A percentile compares a stretch with the other conserved stretches of the same genome.
phyloP scores from a whole-genome alignment of 2,329 filamentous ascomycete genomes.

The Phialemoniopsis sp. region DNA sequence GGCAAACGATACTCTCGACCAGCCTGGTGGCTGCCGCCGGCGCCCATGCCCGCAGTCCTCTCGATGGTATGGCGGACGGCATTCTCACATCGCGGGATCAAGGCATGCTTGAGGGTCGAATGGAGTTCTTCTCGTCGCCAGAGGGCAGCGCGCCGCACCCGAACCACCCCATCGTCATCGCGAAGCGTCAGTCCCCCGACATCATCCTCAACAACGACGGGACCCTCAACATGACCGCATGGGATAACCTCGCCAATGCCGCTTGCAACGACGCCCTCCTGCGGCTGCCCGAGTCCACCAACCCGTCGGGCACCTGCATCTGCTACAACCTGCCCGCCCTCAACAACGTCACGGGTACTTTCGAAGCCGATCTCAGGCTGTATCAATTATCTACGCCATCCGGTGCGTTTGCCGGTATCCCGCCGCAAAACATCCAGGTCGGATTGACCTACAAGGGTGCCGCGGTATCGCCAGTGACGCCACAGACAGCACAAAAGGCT shows the following conservation, averaged over 20 bases:
- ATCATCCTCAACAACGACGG: constrained; percentile 34
- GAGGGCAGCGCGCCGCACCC: constrained; percentile 8
- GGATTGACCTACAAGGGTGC: constrained; percentile 51
- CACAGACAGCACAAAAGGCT: constrained; percentile 14
- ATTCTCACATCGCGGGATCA: constrained; percentile 14
- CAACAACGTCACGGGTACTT: constrained; percentile 63
- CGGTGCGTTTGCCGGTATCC: constrained; percentile 47
- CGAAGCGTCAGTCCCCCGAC: constrained; percentile 16
- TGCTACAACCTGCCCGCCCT: constrained; percentile 79
- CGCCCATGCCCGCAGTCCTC: constrained; percentile 25
- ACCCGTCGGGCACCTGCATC: constrained; percentile 72
- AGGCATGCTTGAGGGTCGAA: constrained; percentile 17
- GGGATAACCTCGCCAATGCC: constrained; percentile 48
- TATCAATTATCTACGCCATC: constrained; percentile 63
- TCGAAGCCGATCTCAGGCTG: constrained; percentile 72
- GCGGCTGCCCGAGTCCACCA: constrained; percentile 54
- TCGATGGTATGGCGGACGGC: constrained; percentile 16
- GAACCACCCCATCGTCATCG: constrained; percentile 11
- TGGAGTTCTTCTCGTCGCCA: constrained; percentile 19
- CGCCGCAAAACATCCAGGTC: constrained; percentile 49
- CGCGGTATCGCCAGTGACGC: constrained; percentile 39
- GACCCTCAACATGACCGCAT: constrained; percentile 49
- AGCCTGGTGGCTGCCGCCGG: constrained; percentile 26
- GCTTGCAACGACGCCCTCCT: constrained; percentile 58
- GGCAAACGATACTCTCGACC: constrained; percentile 25